These are phyloP conservation scores for Cephalotrichum gorgonifer DNA, from an alignment of 2,329 filamentous ascomycete species.

Conservation along the genomic window DNA sequence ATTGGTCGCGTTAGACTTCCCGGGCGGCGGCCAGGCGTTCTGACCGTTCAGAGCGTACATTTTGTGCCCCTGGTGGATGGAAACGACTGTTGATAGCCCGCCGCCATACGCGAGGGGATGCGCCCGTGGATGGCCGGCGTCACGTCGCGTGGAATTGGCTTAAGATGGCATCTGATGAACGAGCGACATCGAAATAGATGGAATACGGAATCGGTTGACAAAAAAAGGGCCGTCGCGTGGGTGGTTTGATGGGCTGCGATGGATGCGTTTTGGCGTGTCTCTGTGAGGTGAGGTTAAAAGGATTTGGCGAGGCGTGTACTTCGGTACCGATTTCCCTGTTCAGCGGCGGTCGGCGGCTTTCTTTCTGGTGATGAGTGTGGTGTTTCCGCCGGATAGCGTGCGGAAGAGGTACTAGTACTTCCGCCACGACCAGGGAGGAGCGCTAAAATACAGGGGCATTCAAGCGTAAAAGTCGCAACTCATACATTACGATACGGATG, in stretches of 20 bases:
- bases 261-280: constrained; percentile 35
- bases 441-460: neutral
- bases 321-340: constrained; percentile 5
- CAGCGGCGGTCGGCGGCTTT: constrained; percentile 8
- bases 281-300: constrained; percentile 44
- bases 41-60: constrained; percentile 61
- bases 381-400: neutral
- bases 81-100: constrained; percentile 35
- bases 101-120: constrained; percentile 45
- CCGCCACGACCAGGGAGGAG: neutral
- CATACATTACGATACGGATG: neutral
- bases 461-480: neutral
- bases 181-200: constrained; percentile 45
- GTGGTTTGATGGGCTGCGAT: constrained; percentile 35
- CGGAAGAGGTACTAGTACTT: constrained; percentile 3
- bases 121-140: constrained; percentile 38
- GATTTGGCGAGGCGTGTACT: constrained; percentile 22
- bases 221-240: neutral
- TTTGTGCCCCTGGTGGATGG: constrained; percentile 37
- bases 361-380: neutral
- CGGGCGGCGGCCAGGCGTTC: constrained; percentile 52
- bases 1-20: constrained; percentile 35
- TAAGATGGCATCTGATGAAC: constrained; percentile 40
- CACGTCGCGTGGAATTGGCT: constrained; percentile 31
- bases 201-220: constrained; percentile 7